phyloP scores from a whole-genome alignment of 768 basidiomycete genomes.

The Suillus decipiens region DNA sequence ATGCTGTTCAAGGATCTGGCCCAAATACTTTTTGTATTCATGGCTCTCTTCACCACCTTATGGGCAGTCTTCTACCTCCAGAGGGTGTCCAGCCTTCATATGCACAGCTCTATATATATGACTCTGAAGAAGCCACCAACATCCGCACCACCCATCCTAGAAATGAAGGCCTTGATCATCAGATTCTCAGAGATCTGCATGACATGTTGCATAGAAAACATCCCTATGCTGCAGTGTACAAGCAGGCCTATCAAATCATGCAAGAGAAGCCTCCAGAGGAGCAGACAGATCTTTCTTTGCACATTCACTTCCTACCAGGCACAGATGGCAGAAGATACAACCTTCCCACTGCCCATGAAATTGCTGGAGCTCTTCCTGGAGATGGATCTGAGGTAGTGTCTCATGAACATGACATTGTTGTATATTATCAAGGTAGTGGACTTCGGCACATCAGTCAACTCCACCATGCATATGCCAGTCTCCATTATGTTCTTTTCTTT shows the following conservation, averaged over 20 bases:
- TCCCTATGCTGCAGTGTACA: conserved; percentile 32
- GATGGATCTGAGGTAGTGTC: too few relatives aligned
- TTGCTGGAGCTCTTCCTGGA: conserved; percentile 46
- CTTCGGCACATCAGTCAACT: conserved; percentile 35
- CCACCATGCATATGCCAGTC: conserved; percentile 36
- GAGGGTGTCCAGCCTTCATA: conserved; percentile 27
- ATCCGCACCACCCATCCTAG: conserved; percentile 11
- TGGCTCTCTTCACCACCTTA: conserved; percentile 38
- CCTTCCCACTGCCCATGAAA: conserved; percentile 42
- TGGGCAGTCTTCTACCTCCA: conserved; percentile 34
- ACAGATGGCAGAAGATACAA: conserved; percentile 43
- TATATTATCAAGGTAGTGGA: conserved; percentile 21
- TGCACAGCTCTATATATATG: conserved; percentile 45
- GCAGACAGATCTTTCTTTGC: conserved; percentile 15
- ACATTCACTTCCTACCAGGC: conserved; percentile 10
- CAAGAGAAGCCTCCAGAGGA: conserved; percentile 18
- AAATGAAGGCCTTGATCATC: conserved; percentile 26
- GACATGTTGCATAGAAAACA: conserved; percentile 20
- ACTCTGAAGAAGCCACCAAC: conserved; percentile 37
- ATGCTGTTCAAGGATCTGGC: conserved; percentile 30
- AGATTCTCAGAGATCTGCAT: conserved; percentile 28
- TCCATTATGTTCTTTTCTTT: conserved; percentile 49
- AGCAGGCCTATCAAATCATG: conserved; percentile 36
- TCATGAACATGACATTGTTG: too few relatives aligned
- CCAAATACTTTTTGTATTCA: conserved; percentile 37